Evolutionary conservation across 2,329 filamentous ascomycete genomes (phyloP).

Genomic region (Colletotrichum filicis): DNA sequence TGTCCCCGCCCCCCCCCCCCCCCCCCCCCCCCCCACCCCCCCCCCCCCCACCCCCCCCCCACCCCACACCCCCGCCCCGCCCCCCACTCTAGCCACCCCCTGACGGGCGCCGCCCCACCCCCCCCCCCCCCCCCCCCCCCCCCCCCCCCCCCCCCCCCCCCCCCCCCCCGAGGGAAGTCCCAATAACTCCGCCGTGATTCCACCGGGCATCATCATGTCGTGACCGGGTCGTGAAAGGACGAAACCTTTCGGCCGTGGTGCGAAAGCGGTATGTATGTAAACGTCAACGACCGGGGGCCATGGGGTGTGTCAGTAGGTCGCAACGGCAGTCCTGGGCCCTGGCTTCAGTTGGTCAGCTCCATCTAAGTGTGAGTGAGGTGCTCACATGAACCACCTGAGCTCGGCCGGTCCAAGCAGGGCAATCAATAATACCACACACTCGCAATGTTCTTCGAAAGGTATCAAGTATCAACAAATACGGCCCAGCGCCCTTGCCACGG

Average conservation of each 20-base stretch:
- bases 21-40: too few species aligned
- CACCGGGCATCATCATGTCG: neutral
- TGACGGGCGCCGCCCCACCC: too few species aligned
- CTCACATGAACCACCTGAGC: slow-evolving; percentile 5
- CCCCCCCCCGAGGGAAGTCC: neutral
- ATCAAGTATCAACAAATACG: neutral
- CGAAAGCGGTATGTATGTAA: neutral
- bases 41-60: too few species aligned
- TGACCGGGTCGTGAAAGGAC: neutral
- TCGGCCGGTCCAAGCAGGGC: slow-evolving; percentile 10
- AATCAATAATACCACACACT: neutral
- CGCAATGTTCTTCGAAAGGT: too few species aligned
- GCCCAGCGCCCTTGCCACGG: neutral
- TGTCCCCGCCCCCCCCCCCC: too few species aligned
- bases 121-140: too few species aligned
- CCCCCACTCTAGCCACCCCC: too few species aligned
- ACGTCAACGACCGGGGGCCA: neutral
- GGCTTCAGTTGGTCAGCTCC: neutral
- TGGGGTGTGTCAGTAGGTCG: neutral
- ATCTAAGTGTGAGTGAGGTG: neutral
- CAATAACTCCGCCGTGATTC: neutral
- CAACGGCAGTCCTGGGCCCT: neutral
- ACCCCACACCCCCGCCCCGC: too few species aligned
- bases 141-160: too few species aligned
- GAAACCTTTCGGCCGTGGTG: neutral